phyloP scores from a whole-genome alignment of 805 yeast genomes.

The Limtongia smithiae region DNA sequence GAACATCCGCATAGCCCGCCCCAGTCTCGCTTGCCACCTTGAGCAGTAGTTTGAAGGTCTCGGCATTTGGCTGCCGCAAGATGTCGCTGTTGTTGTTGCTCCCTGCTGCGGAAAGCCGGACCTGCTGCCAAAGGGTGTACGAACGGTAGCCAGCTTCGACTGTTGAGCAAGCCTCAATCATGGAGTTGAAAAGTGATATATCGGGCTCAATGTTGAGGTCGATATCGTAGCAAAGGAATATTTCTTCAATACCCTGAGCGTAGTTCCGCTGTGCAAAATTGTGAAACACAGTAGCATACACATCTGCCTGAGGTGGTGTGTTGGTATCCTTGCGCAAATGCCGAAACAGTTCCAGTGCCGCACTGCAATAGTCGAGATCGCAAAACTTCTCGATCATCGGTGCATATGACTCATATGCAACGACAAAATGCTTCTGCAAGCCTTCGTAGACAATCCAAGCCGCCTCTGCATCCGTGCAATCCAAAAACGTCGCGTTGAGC shows the following conservation, averaged over 20 bases:
- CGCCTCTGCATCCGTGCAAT: slow-evolving; percentile 41
- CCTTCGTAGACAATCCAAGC: slow-evolving; percentile 61
- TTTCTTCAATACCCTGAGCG: slow-evolving; percentile 60
- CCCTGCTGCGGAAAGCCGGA: slow-evolving; percentile 54
- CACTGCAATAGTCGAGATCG: slow-evolving; percentile 51
- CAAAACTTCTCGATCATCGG: slow-evolving; percentile 59
- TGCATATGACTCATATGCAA: slow-evolving; percentile 57
- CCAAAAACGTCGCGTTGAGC: slow-evolving; percentile 46
- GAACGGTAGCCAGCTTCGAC: slow-evolving; percentile 55
- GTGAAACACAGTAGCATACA: slow-evolving; percentile 58
- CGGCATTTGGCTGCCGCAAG: slow-evolving; percentile 46
- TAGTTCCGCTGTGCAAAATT: slow-evolving; percentile 58
- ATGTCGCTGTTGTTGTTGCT: neutral
- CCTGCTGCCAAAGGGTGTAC: slow-evolving; percentile 57
- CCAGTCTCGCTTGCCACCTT: slow-evolving; percentile 55
- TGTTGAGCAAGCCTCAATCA: slow-evolving; percentile 61
- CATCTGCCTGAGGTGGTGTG: slow-evolving; percentile 40
- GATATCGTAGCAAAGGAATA: slow-evolving; percentile 61
- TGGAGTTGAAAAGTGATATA: slow-evolving; percentile 54
- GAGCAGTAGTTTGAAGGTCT: slow-evolving; percentile 64
- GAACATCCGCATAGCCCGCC: slow-evolving; percentile 52
- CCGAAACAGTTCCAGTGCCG: slow-evolving; percentile 60
- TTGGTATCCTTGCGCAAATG: slow-evolving; percentile 45
- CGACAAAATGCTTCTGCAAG: slow-evolving; percentile 50
- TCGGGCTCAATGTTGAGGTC: slow-evolving; percentile 57